Conservation (phyloP, 805 yeast species). For the Ogataea pignaliae region DNA sequence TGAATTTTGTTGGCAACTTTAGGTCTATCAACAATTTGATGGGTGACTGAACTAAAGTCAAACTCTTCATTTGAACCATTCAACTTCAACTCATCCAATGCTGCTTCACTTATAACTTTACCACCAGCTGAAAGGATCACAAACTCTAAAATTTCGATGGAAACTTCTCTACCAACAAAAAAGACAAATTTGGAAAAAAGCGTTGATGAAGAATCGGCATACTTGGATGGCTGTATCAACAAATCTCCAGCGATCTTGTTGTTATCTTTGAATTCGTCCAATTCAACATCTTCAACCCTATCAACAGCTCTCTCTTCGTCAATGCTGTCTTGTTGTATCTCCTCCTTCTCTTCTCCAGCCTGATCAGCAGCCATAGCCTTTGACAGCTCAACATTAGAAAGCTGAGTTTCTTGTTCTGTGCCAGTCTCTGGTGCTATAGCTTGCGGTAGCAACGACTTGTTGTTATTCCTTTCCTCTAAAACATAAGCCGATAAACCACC, state of each 20-base stretch:
- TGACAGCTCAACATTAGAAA: constrained; percentile 38
- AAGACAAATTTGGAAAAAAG: constrained; percentile 75
- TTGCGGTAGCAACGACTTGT: constrained; percentile 35
- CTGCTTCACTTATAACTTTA: constrained; percentile 75
- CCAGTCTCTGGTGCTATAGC: constrained; percentile 19
- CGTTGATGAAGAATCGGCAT: constrained; percentile 54
- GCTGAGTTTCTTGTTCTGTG: constrained; percentile 34
- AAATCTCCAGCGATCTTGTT: constrained; percentile 63
- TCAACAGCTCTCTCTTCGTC: constrained; percentile 34
- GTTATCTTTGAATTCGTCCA: constrained; percentile 70
- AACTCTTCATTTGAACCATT: constrained; percentile 45
- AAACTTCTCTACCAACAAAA: constrained; percentile 92
- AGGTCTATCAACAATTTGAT: constrained; percentile 94
- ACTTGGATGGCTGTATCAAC: constrained; percentile 65
- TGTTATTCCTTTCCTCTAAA: constrained; percentile 48
- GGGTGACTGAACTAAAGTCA: constrained; percentile 72
- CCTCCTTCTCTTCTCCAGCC: constrained; percentile 34
- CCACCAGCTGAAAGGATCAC: constrained; percentile 86
- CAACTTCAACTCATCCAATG: constrained; percentile 65
- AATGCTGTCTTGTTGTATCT: constrained; percentile 33
- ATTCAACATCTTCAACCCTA: constrained; percentile 41
- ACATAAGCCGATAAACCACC: constrained; percentile 88
- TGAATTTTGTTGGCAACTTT: constrained; percentile 68
- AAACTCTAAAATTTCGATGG: constrained; percentile 86
- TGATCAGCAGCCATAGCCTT: constrained; percentile 56